phyloP scores from a whole-genome alignment of 2,329 filamentous ascomycete species.

The Thermomyces lanuginosus region DNA sequence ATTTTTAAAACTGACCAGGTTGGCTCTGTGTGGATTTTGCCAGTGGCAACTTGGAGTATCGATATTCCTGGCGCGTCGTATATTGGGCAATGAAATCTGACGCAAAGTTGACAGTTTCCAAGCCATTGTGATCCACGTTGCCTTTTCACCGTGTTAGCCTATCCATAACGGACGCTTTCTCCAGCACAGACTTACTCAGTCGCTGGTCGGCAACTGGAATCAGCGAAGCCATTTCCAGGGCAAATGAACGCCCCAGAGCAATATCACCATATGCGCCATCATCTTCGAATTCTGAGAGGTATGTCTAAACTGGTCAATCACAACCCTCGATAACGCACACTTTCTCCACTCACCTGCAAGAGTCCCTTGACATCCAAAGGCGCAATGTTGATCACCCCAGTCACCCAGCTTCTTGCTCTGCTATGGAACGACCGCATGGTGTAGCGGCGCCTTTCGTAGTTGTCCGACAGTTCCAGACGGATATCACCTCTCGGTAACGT shows the following conservation, averaged over 20 bases:
- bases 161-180: constrained; percentile 3
- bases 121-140: constrained; percentile 60
- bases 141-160: constrained; percentile 11
- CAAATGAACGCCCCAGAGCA: constrained; percentile 83
- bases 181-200: constrained; percentile 33
- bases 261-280: constrained; percentile 83
- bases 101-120: constrained; percentile 68
- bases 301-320: constrained; percentile 43
- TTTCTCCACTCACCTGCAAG: constrained; percentile 37
- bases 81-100: constrained; percentile 97
- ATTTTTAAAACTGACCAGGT: too few relatives aligned
- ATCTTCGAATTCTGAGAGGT: constrained; percentile 86
- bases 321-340: background rate
- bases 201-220: constrained; percentile 78
- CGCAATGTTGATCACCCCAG: constrained; percentile 61
- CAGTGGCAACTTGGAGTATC: constrained; percentile 38
- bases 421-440: constrained; percentile 66
- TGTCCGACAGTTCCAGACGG: constrained; percentile 79
- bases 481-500: constrained; percentile 62
- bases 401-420: constrained; percentile 66
- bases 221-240: constrained; percentile 73
- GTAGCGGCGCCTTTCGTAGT: constrained; percentile 63
- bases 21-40: constrained; percentile 2
- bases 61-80: constrained; percentile 89
- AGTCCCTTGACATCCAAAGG: constrained; percentile 89